Conservation (phyloP, 805 yeast genomes). For the Zygosaccharomyces rouxii region DNA sequence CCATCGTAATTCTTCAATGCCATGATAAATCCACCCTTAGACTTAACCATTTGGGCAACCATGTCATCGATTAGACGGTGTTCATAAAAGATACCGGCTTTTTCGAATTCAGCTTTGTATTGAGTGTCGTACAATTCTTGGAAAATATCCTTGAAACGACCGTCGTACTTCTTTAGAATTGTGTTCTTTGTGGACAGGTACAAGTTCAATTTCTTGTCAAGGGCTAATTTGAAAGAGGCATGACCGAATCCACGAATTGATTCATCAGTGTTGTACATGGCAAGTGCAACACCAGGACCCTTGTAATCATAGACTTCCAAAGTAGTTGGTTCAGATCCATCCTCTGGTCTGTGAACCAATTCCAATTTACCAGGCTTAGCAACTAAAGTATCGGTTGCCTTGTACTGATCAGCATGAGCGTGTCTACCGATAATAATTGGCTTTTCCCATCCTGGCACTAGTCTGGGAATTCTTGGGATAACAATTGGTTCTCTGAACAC, state of each 20-base stretch:
- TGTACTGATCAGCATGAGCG: slow-evolving; percentile 81
- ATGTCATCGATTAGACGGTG: slow-evolving; percentile 82
- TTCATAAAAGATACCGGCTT: slow-evolving; percentile 63
- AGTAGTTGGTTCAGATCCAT: slow-evolving; percentile 45
- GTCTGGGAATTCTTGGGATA: slow-evolving; percentile 69
- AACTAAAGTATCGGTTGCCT: slow-evolving; percentile 68
- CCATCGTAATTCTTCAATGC: slow-evolving; percentile 84
- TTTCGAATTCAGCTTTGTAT: slow-evolving; percentile 56
- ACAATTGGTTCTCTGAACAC: slow-evolving; percentile 83
- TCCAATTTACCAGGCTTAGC: slow-evolving; percentile 60
- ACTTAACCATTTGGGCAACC: slow-evolving; percentile 86
- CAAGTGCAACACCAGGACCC: slow-evolving; percentile 62
- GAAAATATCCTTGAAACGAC: slow-evolving; percentile 77
- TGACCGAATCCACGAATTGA: slow-evolving; percentile 76
- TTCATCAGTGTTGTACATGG: slow-evolving; percentile 81
- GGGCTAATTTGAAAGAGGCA: slow-evolving; percentile 71
- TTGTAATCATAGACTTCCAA: slow-evolving; percentile 56
- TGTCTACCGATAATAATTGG: slow-evolving; percentile 85
- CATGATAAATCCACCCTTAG: slow-evolving; percentile 76
- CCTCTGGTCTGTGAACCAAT: slow-evolving; percentile 60
- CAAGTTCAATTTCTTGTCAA: slow-evolving; percentile 57
- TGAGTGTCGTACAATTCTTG: slow-evolving; percentile 56
- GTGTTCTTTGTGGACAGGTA: slow-evolving; percentile 76
- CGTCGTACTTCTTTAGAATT: slow-evolving; percentile 76
- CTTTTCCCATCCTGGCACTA: slow-evolving; percentile 75